These are phyloP conservation scores for Dictyostelium purpureum DNA, from an alignment of 78 protist species.

Conservation along the genomic window DNA sequence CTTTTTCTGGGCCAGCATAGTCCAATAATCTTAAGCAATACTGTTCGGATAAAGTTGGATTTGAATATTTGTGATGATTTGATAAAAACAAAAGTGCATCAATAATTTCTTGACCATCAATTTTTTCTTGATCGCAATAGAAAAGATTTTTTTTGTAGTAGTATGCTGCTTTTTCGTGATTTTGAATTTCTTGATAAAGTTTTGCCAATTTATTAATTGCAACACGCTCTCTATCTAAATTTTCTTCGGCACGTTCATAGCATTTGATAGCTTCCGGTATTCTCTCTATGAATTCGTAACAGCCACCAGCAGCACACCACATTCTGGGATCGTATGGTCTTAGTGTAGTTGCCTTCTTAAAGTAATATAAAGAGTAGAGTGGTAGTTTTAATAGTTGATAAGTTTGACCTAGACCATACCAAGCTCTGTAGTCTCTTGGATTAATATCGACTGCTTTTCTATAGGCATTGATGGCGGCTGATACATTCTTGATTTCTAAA, in stretches of 20 bases:
- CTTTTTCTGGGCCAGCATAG: slow-evolving; percentile 80
- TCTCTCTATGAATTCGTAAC: slow-evolving; percentile 73
- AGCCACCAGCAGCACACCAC: slow-evolving; percentile 91
- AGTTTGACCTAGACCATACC: slow-evolving; percentile 97
- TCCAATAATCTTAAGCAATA: slow-evolving; percentile 77
- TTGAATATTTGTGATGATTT: slow-evolving; percentile 15
- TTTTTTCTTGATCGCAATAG: slow-evolving; percentile 78
- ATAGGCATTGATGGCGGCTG: slow-evolving; percentile 95
- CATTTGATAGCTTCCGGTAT: slow-evolving; percentile 87
- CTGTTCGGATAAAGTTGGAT: slow-evolving; percentile 68
- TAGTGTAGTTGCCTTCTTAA: slow-evolving; percentile 88
- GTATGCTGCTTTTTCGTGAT: slow-evolving; percentile 74
- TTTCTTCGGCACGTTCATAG: slow-evolving; percentile 88
- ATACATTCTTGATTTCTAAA: slow-evolving; percentile 93
- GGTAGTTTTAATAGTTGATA: slow-evolving; percentile 93
- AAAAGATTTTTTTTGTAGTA: slow-evolving; percentile 70
- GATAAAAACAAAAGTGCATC: slow-evolving; percentile 86
- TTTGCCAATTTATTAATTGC: slow-evolving; percentile 80
- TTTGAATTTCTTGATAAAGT: slow-evolving; percentile 69
- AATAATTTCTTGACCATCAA: slow-evolving; percentile 82
- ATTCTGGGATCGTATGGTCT: slow-evolving; percentile 91
- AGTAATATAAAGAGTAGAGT: slow-evolving; percentile 93
- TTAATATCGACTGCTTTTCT: slow-evolving; percentile 89
- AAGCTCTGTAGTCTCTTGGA: slow-evolving; percentile 96
- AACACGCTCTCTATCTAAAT: slow-evolving; percentile 82